Conservation (phyloP, 179 eudicot genomes). For the Drosera spatulata region DNA sequence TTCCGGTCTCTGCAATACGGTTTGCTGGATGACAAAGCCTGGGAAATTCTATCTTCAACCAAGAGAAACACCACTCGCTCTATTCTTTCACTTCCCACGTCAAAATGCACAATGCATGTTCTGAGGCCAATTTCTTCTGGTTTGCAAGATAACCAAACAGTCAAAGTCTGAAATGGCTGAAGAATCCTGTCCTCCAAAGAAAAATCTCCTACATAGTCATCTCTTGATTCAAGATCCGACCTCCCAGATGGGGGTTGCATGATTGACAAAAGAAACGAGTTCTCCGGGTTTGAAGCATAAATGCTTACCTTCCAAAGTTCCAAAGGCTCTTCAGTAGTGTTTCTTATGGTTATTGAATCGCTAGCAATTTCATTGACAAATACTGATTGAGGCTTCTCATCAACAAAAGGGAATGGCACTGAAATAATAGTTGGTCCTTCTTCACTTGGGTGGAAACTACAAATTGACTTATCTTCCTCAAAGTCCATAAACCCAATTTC, state of each 20-base stretch:
- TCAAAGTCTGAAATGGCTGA: constrained; percentile 39
- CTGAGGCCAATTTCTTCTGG: constrained; percentile 72
- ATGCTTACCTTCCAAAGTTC: constrained; percentile 57
- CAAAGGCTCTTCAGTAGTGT: constrained; percentile 44
- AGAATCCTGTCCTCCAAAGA: constrained; percentile 64
- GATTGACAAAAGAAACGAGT: constrained; percentile 60
- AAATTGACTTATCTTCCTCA: constrained; percentile 45
- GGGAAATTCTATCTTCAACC: constrained; percentile 70
- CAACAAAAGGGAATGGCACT: constrained; percentile 62
- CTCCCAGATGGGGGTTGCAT: constrained; percentile 57
- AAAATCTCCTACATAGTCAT: constrained; percentile 40
- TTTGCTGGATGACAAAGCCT: constrained; percentile 47
- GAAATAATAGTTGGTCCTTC: constrained; percentile 61
- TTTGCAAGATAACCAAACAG: constrained; percentile 72
- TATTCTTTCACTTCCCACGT: constrained; percentile 39
- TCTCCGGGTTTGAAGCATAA: constrained; percentile 72
- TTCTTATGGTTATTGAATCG: constrained; percentile 47
- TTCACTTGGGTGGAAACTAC: constrained; percentile 45
- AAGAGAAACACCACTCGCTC: constrained; percentile 71
- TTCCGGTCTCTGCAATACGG: constrained; percentile 42
- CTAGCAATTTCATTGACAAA: constrained; percentile 35
- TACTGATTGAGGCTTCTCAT: constrained; percentile 57
- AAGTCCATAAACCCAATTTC: constrained; percentile 69
- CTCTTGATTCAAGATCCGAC: constrained; percentile 28
- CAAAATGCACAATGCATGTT: constrained; percentile 67